Conservation (phyloP, 306 rosid species). For the Sphenostylis stenocarpa region DNA sequence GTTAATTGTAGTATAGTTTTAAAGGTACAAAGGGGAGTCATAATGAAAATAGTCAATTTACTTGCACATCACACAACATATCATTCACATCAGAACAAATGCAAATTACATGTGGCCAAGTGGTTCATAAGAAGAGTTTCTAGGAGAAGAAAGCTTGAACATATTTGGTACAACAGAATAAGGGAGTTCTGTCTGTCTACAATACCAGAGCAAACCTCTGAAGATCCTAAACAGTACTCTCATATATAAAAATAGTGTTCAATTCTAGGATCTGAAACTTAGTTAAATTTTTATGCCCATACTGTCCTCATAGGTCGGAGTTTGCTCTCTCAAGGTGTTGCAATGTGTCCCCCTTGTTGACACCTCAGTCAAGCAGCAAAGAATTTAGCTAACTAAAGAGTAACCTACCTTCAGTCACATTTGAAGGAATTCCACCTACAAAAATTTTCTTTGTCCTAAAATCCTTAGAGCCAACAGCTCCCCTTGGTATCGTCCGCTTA, state of each 20-base stretch:
- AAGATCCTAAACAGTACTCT: conserved; percentile 23
- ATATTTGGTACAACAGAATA: background rate
- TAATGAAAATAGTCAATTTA: conserved; percentile 5
- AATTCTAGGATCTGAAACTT: conserved; percentile 26
- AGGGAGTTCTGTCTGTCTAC: conserved; percentile 7
- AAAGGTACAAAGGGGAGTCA: background rate
- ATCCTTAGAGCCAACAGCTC: conserved; percentile 76
- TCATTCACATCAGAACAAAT: conserved; percentile 10
- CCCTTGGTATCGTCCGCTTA: conserved; percentile 96
- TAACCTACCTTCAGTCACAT: conserved; percentile 76
- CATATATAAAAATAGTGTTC: background rate
- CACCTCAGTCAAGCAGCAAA: conserved; percentile 25
- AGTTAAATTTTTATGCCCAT: background rate
- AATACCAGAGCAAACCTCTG: conserved; percentile 15
- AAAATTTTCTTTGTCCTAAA: conserved; percentile 91
- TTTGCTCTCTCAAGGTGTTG: conserved; percentile 31
- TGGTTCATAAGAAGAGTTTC: background rate
- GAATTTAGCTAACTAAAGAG: conserved; percentile 25
- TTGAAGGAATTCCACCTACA: conserved; percentile 92
- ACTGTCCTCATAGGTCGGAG: conserved; percentile 14
- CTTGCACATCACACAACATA: background rate
- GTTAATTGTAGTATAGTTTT: background rate
- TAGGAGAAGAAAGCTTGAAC: background rate
- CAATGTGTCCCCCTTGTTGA: conserved; percentile 23
- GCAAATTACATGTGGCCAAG: background rate